These are phyloP conservation scores for Aspergillus bertholletiae DNA, from an alignment of 495 filamentous ascomycete genomes.

Conservation along the genomic window DNA sequence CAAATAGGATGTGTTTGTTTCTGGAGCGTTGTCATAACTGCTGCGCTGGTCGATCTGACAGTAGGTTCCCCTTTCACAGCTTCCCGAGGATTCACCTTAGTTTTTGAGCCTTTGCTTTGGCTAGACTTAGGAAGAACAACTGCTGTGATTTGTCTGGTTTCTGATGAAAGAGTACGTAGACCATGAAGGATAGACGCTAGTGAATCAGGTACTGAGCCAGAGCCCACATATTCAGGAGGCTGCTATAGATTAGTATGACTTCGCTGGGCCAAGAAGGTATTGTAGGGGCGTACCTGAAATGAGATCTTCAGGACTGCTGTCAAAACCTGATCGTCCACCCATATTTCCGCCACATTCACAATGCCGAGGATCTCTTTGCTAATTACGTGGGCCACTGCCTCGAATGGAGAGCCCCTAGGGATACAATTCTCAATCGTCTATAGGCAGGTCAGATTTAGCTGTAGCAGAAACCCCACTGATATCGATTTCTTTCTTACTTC, in stretches of 20 bases:
- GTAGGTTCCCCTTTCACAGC: neutral
- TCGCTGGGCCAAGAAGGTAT: neutral
- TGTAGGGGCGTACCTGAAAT: conserved; percentile 23
- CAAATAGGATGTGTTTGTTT: conserved; percentile 41
- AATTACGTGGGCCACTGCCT: conserved; percentile 7
- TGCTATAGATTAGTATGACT: neutral
- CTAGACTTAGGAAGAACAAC: conserved; percentile 16
- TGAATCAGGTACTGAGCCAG: conserved; percentile 2
- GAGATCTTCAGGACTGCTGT: conserved; percentile 18
- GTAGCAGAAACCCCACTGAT: neutral
- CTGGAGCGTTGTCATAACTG: neutral
- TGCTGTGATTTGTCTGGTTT: conserved; percentile 18
- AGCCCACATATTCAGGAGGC: conserved; percentile 3
- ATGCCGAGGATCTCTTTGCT: conserved; percentile 15
- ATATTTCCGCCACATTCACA: conserved; percentile 24
- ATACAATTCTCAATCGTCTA: conserved; percentile 23
- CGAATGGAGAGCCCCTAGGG: conserved; percentile 17
- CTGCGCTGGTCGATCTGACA: neutral
- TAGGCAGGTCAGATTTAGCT: neutral
- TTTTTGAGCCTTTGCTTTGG: neutral
- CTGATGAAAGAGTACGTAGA: conserved; percentile 14
- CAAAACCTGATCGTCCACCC: conserved; percentile 16
- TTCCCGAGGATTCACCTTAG: neutral
- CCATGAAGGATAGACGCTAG: conserved; percentile 20
- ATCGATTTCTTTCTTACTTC: conserved; percentile 14